Percentiles rank a stretch among this genome's conserved stretches.
These are phyloP conservation scores for Ogataea hybrid DNA, from an alignment of 1,139 yeast species.

Conservation along the genomic window DNA sequence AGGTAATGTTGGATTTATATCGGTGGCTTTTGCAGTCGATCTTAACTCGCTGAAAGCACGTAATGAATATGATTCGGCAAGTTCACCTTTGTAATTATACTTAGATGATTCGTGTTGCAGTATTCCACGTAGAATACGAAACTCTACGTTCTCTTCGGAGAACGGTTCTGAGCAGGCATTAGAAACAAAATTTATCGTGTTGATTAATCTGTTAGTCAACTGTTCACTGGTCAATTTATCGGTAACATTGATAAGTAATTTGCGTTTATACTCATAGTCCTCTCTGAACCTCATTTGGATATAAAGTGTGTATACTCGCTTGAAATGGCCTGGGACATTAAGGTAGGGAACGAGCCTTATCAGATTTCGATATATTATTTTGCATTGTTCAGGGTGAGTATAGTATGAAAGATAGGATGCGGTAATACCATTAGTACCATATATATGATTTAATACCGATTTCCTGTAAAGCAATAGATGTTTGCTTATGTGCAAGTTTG, in stretches of 20 bases:
- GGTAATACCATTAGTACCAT: slow-evolving; percentile 24
- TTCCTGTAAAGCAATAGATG: slow-evolving; percentile 9
- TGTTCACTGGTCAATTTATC: slow-evolving; percentile 15
- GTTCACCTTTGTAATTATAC: slow-evolving; percentile 3
- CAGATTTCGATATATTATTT: slow-evolving; percentile 24
- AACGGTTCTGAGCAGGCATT: slow-evolving; percentile 23
- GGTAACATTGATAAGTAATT: slow-evolving; percentile 5
- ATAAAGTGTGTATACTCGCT: slow-evolving; percentile 8
- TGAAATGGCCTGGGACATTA: slow-evolving; percentile 13
- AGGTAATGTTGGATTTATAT: too few relatives aligned
- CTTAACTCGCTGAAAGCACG: slow-evolving; percentile 3
- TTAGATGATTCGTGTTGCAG: slow-evolving; percentile 25
- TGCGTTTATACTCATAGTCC: slow-evolving; percentile 20
- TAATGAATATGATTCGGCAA: slow-evolving; percentile 6
- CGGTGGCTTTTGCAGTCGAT: not conserved
- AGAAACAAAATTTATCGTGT: slow-evolving; percentile 27
- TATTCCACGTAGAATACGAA: slow-evolving; percentile 16
- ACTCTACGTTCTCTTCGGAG: slow-evolving; percentile 11
- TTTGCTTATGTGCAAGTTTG: not conserved
- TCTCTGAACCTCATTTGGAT: slow-evolving; percentile 23
- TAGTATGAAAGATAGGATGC: slow-evolving; percentile 6
- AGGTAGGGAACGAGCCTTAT: slow-evolving; percentile 18
- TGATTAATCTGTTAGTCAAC: slow-evolving; percentile 17
- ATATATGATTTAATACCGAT: slow-evolving; percentile 20
- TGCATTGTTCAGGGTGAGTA: slow-evolving; percentile 7